These are phyloP conservation scores for Alternaria longipes DNA, from an alignment of 2,329 filamentous ascomycete genomes.

Conservation along the genomic window DNA sequence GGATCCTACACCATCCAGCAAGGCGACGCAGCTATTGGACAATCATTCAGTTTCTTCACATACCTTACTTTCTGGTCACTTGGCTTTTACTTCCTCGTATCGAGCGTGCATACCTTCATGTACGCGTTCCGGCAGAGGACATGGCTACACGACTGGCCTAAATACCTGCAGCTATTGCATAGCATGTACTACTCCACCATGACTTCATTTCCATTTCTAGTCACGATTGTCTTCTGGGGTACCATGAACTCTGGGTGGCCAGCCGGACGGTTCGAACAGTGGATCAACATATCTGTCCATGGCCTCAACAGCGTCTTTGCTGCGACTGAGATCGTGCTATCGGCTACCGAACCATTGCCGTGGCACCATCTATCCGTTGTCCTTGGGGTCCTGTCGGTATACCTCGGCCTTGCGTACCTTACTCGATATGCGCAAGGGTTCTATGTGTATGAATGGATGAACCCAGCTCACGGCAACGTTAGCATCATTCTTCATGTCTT, in stretches of 20 bases:
- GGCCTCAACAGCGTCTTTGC: slow-evolving; percentile 77
- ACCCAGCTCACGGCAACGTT: slow-evolving; percentile 34
- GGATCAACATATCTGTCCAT: slow-evolving; percentile 75
- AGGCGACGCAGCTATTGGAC: slow-evolving; percentile 65
- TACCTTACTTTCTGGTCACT: slow-evolving; percentile 82
- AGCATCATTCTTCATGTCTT: slow-evolving; percentile 35
- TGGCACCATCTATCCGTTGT: slow-evolving; percentile 72
- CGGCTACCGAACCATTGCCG: slow-evolving; percentile 68
- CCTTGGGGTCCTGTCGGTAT: slow-evolving; percentile 72
- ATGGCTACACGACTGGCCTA: slow-evolving; percentile 48
- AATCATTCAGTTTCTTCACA: slow-evolving; percentile 81
- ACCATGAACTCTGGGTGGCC: slow-evolving; percentile 56
- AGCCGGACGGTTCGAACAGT: slow-evolving; percentile 42
- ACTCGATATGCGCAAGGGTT: slow-evolving; percentile 73
- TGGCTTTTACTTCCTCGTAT: slow-evolving; percentile 76
- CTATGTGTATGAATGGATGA: slow-evolving; percentile 72
- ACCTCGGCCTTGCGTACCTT: slow-evolving; percentile 76
- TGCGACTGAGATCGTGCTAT: slow-evolving; percentile 74
- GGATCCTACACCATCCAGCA: slow-evolving; percentile 65
- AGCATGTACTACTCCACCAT: slow-evolving; percentile 50
- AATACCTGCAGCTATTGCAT: slow-evolving; percentile 44
- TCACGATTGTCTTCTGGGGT: slow-evolving; percentile 53
- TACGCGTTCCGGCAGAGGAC: slow-evolving; percentile 58
- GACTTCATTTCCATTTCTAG: slow-evolving; percentile 51
- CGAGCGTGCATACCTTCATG: slow-evolving; percentile 71